phyloP scores from a whole-genome alignment of 2,329 filamentous ascomycete species.

The Stachybotrys echinatus region DNA sequence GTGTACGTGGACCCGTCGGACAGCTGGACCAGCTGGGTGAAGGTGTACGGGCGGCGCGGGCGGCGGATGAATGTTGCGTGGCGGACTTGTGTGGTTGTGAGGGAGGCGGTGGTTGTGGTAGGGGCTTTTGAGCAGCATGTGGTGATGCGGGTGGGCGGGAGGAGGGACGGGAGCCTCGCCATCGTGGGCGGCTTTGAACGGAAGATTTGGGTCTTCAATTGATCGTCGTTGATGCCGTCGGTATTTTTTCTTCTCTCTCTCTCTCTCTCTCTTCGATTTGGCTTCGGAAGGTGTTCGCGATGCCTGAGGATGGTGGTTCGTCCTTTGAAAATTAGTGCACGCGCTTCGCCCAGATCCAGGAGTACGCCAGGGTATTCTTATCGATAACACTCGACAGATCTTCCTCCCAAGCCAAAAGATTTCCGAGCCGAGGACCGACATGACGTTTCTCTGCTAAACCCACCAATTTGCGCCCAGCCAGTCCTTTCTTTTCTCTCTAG shows the following conservation, averaged over 20 bases:
- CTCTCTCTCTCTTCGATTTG: too few relatives aligned
- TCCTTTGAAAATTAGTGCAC: neutral
- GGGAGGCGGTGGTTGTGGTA: slow-evolving; percentile 16
- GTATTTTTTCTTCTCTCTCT: too few relatives aligned
- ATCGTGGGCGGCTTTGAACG: slow-evolving; percentile 12
- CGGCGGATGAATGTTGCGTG: slow-evolving; percentile 82
- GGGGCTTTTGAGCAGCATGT: slow-evolving; percentile 13
- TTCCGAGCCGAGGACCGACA: neutral
- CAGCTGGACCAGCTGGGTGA: slow-evolving; percentile 93
- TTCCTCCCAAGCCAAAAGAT: neutral
- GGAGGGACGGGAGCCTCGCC: slow-evolving; percentile 21
- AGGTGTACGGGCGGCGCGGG: slow-evolving; percentile 89
- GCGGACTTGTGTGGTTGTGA: slow-evolving; percentile 54
- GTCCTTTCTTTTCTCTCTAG: too few relatives aligned
- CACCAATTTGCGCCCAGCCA: neutral
- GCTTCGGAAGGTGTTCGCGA: neutral
- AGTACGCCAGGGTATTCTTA: neutral
- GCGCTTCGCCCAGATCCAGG: too few relatives aligned
- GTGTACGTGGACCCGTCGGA: slow-evolving; percentile 85
- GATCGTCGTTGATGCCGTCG: neutral
- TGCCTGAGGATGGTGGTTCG: neutral
- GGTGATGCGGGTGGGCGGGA: slow-evolving; percentile 21
- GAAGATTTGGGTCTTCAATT: neutral
- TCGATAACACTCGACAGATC: neutral
- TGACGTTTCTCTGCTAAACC: neutral